These are phyloP conservation scores for Neospora caninum DNA, from an alignment of 169 alveolate genomes.

Conservation along the genomic window DNA sequence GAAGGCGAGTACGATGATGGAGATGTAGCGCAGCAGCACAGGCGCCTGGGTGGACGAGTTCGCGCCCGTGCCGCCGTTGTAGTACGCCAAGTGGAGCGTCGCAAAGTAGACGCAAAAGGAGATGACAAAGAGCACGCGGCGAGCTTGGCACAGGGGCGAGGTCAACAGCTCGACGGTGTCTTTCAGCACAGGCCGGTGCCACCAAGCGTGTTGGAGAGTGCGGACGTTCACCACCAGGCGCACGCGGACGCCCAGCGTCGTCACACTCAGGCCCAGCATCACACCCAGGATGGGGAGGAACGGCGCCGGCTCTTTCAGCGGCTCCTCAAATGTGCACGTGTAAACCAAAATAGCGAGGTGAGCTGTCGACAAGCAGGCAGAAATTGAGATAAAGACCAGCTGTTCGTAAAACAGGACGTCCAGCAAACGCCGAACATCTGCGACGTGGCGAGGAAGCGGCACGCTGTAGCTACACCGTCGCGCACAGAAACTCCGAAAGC, in stretches of 20 bases:
- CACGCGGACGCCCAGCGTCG: neutral
- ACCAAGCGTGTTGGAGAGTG: constrained; percentile 18
- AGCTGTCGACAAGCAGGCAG: neutral
- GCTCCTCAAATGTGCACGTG: neutral
- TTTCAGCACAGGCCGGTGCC: constrained; percentile 29
- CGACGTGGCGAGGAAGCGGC: neutral
- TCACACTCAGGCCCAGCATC: neutral
- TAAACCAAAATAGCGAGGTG: constrained; percentile 7
- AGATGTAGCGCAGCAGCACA: constrained; percentile 25
- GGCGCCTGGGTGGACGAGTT: neutral
- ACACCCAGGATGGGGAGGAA: neutral
- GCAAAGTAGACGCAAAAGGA: constrained; percentile 39
- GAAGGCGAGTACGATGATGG: constrained; percentile 29
- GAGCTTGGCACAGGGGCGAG: constrained; percentile 28
- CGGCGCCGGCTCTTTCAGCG: neutral
- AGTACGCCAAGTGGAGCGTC: constrained; percentile 33
- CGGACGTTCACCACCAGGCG: neutral
- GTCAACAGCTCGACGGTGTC: neutral
- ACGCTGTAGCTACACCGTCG: neutral
- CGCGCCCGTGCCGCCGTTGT: constrained; percentile 4
- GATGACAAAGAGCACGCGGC: neutral
- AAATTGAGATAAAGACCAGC: neutral
- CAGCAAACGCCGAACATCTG: constrained; percentile 18
- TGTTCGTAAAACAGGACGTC: constrained; percentile 43
- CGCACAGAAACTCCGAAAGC: neutral